phyloP scores from a whole-genome alignment of 164 flowering plant genomes.

The Tetrastigma voinierianum region DNA sequence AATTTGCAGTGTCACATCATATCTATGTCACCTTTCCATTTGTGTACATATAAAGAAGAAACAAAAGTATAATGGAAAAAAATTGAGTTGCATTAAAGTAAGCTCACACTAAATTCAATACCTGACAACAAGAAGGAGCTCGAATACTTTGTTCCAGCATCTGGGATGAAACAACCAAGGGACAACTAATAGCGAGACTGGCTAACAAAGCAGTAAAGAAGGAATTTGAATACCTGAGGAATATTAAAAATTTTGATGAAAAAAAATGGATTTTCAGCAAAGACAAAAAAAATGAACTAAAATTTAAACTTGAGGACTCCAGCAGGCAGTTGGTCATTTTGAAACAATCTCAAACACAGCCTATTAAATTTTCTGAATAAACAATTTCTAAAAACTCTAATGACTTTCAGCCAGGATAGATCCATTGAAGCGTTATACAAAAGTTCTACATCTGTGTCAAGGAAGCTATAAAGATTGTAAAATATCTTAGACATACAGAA shows the following conservation, averaged over 20 bases:
- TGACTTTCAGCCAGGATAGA: too few species aligned
- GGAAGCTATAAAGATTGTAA: too few species aligned
- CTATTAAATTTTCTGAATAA: too few species aligned
- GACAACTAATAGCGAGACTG: conserved; percentile 9
- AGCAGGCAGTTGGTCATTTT: too few species aligned
- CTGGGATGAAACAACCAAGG: conserved; percentile 8
- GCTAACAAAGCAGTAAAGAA: conserved; percentile 25
- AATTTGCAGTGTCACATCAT: conserved; percentile 38
- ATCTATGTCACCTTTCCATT: conserved; percentile 32
- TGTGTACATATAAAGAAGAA: conserved; percentile 19
- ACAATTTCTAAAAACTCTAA: too few species aligned
- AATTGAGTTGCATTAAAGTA: not conserved
- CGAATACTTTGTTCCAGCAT: conserved; percentile 31
- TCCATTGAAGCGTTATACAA: too few species aligned
- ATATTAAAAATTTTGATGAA: not conserved
- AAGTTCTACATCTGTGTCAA: too few species aligned
- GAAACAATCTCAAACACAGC: too few species aligned
- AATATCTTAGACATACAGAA: too few species aligned
- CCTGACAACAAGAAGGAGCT: conserved; percentile 39
- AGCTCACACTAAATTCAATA: not conserved
- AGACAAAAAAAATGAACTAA: not conserved
- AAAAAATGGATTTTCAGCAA: not conserved
- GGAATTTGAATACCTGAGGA: conserved; percentile 23
- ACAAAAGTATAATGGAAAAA: not conserved
- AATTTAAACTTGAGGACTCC: too few species aligned